Base-by-base conservation (phyloP, 805 yeast genomes). In the Monosporozyma unispora region DNA sequence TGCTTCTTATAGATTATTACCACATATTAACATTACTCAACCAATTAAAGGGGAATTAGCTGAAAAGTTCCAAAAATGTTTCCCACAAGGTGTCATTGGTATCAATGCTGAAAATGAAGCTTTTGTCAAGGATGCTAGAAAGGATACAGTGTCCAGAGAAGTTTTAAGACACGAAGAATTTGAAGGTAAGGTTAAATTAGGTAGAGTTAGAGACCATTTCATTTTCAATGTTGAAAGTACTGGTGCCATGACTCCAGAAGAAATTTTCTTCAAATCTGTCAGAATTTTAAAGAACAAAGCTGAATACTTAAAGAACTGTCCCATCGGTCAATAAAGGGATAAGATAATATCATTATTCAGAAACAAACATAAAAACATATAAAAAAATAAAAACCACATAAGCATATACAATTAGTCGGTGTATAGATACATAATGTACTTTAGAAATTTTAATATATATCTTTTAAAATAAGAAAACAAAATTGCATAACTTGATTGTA, bases 171-270 rank as follows among this genome's bases (percentile, higher is more conserved):
- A 93, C 68, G 85, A 81, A 47, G 96, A 93, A 66, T 93, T 93
- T 60, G 75, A 82, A 44, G 95, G 85, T 39, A 86, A 87, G 60
- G 97, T 93, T 50, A 85, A 84, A 68, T 75, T 93, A 48, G 99
- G 98, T 42, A 81, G 99, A 69, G 77, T 77, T 57, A 82, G 96
- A 68, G 93, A 86, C 66, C 96, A 93, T 61, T 93, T 93, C 67
- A 87, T 93, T 47, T 93, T 88, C 74, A 87, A 89, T 60, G 89
- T 93, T 44, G 99, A 93, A 70, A 82, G 91, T 50, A 83, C 96
- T 2, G 98, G 99, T 38, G 96, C 97, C 40, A 90, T 93, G 96
- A 74, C 88, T 14, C 96, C 99, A 21, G 96, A 87, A 60, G 98
- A 91, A 71, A 88, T 93, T 48, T 93, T 93, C 70, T 81, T 88